phyloP scores from a whole-genome alignment of 371 early-diverging fungal genomes.

The Parasitella parasitica region DNA sequence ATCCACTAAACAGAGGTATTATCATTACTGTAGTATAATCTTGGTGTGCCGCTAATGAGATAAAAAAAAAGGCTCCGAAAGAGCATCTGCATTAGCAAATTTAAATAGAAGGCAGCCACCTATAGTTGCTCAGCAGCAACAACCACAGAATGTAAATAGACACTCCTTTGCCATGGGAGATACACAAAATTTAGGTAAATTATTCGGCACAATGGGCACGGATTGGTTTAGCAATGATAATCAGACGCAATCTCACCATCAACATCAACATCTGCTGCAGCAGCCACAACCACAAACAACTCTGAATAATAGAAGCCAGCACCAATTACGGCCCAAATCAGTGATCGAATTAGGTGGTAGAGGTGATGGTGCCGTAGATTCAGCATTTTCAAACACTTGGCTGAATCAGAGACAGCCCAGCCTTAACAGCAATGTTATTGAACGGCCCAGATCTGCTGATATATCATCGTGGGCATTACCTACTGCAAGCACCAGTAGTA shows the following conservation, averaged over 20 bases:
- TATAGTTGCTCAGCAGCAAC: not conserved
- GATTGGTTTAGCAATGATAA: conserved; percentile 17
- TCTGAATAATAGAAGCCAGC: not conserved
- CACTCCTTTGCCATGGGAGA: conserved; percentile 58
- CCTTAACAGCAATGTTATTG: conserved; percentile 31
- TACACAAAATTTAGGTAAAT: conserved; percentile 48
- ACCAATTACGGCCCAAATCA: conserved; percentile 44
- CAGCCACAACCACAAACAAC: not conserved
- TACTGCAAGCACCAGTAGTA: not conserved
- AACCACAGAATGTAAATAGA: not conserved
- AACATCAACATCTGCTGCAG: not conserved
- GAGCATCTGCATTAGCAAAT: conserved; percentile 15
- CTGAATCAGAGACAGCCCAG: conserved; percentile 15
- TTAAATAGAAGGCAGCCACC: conserved; percentile 7
- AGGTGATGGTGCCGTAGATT: conserved; percentile 18
- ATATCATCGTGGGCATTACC: conserved; percentile 60
- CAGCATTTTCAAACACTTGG: conserved; percentile 40
- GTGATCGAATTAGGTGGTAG: conserved; percentile 38
- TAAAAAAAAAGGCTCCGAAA: conserved; percentile 40
- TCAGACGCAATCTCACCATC: conserved; percentile 1
- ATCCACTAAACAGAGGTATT: conserved; percentile 66
- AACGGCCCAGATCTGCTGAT: conserved; percentile 69
- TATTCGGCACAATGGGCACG: conserved; percentile 28
- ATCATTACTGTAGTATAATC: no score
- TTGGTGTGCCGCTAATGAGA: no score